A percentile compares a stretch with the other conserved stretches of the same genome.
phyloP scores from a whole-genome alignment of 2,329 filamentous ascomycete species.

The Stachybotrys chartarum region DNA sequence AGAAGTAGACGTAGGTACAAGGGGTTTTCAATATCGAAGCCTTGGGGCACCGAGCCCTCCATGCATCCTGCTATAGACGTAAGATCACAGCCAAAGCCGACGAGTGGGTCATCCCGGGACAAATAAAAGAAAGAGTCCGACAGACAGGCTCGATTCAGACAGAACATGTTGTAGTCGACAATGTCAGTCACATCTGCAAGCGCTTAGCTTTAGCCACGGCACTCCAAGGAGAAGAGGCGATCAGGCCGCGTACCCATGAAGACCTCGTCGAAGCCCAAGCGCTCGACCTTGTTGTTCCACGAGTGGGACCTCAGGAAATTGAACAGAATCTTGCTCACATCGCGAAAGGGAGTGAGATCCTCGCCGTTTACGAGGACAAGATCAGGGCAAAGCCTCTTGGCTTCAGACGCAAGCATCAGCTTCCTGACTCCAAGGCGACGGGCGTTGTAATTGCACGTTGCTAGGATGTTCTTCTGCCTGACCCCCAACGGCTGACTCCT shows the following conservation, averaged over 20 bases:
- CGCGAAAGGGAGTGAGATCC: slow-evolving; percentile 75
- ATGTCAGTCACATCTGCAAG: slow-evolving; percentile 75
- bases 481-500: slow-evolving; percentile 71
- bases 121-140: slow-evolving; percentile 72
- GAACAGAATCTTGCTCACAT: slow-evolving; percentile 78
- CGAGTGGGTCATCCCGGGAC: slow-evolving; percentile 62
- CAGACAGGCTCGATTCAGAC: slow-evolving; percentile 62
- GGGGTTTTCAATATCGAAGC: slow-evolving; percentile 22
- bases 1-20: slow-evolving; percentile 59
- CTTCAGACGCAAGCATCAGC: slow-evolving; percentile 78
- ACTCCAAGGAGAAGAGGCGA: not conserved
- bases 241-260: slow-evolving; percentile 31
- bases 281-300: slow-evolving; percentile 73
- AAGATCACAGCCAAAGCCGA: slow-evolving; percentile 77
- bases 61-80: slow-evolving; percentile 57
- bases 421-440: slow-evolving; percentile 68
- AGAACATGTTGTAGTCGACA: slow-evolving; percentile 68
- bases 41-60: slow-evolving; percentile 17
- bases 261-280: slow-evolving; percentile 86
- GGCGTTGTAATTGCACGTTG: slow-evolving; percentile 92
- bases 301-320: slow-evolving; percentile 63
- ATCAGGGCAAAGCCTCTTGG: slow-evolving; percentile 72
- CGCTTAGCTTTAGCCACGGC: not conserved
- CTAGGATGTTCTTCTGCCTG: slow-evolving; percentile 87
- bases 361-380: slow-evolving; percentile 82